Evolutionary conservation across 208 protist species (phyloP).

Genomic region (Acanthamoeba quina): DNA sequence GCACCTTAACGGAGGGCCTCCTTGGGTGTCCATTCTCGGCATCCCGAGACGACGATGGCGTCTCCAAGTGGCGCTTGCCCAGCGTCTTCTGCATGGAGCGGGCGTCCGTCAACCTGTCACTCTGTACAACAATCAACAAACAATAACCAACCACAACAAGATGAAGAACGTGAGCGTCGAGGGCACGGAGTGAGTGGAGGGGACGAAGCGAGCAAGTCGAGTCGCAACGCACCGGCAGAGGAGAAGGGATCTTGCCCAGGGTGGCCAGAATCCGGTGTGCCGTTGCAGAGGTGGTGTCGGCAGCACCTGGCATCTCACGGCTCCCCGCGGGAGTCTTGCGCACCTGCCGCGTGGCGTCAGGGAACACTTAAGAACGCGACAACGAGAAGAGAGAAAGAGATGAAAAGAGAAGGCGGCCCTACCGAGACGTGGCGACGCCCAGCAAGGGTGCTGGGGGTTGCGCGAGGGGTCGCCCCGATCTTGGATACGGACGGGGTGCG

Average conservation of each 20-base stretch:
- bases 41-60: background rate
- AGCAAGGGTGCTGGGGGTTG: background rate
- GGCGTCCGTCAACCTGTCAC: background rate
- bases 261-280: constrained; percentile 27
- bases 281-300: background rate
- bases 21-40: background rate
- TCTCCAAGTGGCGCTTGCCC: constrained; percentile 14
- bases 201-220: too few species aligned
- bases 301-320: background rate
- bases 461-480: background rate
- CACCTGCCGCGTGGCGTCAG: background rate
- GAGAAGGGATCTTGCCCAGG: constrained; percentile 29
- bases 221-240: background rate
- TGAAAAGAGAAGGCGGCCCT: background rate
- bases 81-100: constrained; percentile 10
- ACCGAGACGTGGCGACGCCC: background rate
- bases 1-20: background rate
- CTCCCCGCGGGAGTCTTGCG: background rate
- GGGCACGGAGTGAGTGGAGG: too few species aligned
- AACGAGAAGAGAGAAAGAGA: background rate
- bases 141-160: too few species aligned
- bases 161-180: too few species aligned
- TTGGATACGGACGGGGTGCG: background rate
- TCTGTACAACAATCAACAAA: background rate
- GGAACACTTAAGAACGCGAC: background rate